Percentiles rank a stretch among this genome's conserved stretches.
These are phyloP conservation scores for Oehlia diaphana DNA, from an alignment of 192 early-diverging fungal genomes.

Conservation along the genomic window DNA sequence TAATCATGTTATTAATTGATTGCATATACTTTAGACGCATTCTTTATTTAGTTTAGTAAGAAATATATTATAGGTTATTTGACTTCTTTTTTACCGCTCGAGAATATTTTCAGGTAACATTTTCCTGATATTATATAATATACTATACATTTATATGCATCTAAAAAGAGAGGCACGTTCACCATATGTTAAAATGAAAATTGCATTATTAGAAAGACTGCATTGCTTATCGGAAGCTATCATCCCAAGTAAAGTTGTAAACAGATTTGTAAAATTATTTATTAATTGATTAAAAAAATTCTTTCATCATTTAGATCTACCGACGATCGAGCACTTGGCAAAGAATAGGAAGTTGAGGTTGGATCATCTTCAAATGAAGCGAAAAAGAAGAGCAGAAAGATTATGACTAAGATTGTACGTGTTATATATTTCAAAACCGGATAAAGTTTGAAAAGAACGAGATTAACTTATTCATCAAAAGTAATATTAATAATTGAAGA, in stretches of 20 bases:
- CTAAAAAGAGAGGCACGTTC: background rate
- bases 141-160: background rate
- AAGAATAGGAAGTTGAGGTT: background rate
- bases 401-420: constrained; percentile 6
- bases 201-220: constrained; percentile 6
- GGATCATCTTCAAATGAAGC: constrained; percentile 28
- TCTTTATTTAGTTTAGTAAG: too few species aligned
- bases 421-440: background rate
- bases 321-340: background rate
- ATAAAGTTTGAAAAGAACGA: too few species aligned
- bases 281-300: background rate
- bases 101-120: too few species aligned
- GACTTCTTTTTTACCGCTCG: too few species aligned
- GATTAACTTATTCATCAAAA: too few species aligned
- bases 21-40: too few species aligned
- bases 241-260: constrained; percentile 22
- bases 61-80: too few species aligned
- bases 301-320: constrained; percentile 16
- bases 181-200: background rate
- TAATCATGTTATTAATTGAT: too few species aligned
- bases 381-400: background rate
- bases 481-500: background rate
- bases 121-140: too few species aligned
- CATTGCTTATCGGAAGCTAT: constrained; percentile 5
- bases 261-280: constrained; percentile 5